Evolutionary conservation across 148 eudicot genomes (phyloP).

Genomic region (Fagopyrum esculentum): DNA sequence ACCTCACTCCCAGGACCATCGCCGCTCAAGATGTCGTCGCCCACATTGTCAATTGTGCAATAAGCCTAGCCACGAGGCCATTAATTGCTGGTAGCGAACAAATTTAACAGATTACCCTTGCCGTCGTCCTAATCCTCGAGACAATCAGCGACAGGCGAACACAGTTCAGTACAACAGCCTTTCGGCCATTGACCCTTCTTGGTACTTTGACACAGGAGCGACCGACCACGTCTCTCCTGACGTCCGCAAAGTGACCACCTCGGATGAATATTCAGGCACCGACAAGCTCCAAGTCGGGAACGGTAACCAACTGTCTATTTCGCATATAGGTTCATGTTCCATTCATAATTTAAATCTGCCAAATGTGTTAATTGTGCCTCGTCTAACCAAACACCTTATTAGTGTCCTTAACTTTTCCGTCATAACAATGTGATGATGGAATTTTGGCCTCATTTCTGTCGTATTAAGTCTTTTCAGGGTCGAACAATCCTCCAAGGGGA

Average conservation of each 20-base stretch:
- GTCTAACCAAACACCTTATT: background rate
- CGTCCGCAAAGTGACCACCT: background rate
- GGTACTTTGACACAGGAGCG: background rate
- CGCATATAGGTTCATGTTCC: background rate
- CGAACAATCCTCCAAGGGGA: background rate
- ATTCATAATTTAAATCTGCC: background rate
- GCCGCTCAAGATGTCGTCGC: too few species aligned
- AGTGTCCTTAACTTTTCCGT: background rate
- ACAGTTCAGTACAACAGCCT: too few species aligned
- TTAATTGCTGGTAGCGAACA: too few species aligned
- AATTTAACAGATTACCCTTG: too few species aligned
- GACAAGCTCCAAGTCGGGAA: too few species aligned
- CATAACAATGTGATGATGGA: background rate
- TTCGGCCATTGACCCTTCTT: background rate
- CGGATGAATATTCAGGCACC: too few species aligned
- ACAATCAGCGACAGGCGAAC: too few species aligned
- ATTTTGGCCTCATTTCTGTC: too few species aligned
- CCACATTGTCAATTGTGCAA: too few species aligned
- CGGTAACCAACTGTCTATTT: background rate
- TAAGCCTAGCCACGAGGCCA: too few species aligned
- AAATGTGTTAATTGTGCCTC: background rate
- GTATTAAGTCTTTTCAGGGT: background rate
- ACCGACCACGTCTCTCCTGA: background rate
- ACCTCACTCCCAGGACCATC: too few species aligned
- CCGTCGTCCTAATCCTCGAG: too few species aligned